Evolutionary conservation across 1,139 yeast species (phyloP).

Genomic region (Hanseniaspora gamundiae): DNA sequence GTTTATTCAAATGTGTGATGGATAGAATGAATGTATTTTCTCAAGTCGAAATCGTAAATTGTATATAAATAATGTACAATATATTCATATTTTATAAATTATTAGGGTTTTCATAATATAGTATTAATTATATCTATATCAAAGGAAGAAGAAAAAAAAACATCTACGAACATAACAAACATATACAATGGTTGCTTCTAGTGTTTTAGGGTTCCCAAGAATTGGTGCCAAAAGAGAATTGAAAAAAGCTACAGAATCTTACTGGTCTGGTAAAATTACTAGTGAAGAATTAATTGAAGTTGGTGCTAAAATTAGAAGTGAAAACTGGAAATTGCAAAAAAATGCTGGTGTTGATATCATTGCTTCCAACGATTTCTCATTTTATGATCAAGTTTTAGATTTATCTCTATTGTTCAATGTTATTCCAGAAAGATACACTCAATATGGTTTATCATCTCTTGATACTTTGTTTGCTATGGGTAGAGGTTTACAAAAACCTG

Average conservation of each 20-base stretch:
- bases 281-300: slow-evolving; percentile 81
- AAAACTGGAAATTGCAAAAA: slow-evolving; percentile 97
- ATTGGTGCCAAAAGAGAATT: slow-evolving; percentile 98
- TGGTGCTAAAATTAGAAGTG: slow-evolving; percentile 90
- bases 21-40: too few species aligned
- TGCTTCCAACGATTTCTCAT: slow-evolving; percentile 96
- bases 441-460: slow-evolving; percentile 77
- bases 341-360: slow-evolving; percentile 95
- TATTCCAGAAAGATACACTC: slow-evolving; percentile 92
- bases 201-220: slow-evolving; percentile 99
- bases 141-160: background rate
- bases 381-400: slow-evolving; percentile 94
- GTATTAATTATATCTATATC: too few species aligned
- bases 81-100: too few species aligned
- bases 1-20: too few species aligned
- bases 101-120: too few species aligned
- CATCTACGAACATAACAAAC: background rate
- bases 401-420: slow-evolving; percentile 87
- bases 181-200: slow-evolving; percentile 73
- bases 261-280: slow-evolving; percentile 91
- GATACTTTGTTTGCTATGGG: slow-evolving; percentile 98
- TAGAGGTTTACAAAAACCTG: slow-evolving; percentile 98
- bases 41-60: too few species aligned
- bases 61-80: too few species aligned
- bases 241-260: slow-evolving; percentile 95